Evolutionary conservation across 768 basidiomycete species (phyloP).

Genomic region (Saitozyma sp.): DNA sequence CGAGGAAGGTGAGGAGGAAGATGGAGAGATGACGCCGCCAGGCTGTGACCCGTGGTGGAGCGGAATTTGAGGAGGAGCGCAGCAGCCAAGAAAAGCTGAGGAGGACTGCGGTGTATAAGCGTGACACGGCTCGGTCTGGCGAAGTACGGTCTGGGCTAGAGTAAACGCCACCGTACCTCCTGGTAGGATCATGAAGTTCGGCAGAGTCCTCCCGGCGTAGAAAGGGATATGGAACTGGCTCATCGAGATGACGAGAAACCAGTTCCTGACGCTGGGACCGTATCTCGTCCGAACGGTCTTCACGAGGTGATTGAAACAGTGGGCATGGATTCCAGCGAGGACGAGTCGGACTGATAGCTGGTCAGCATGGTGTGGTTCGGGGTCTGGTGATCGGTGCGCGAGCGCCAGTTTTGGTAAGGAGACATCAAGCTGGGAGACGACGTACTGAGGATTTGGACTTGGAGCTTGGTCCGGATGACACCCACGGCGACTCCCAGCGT

Average conservation of each 20-base stretch:
- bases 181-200: slow-evolving; percentile 87
- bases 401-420: background rate
- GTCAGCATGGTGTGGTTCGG: background rate
- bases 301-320: slow-evolving; percentile 65
- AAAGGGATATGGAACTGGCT: slow-evolving; percentile 90
- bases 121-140: background rate
- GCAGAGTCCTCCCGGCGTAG: slow-evolving; percentile 89
- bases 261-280: slow-evolving; percentile 58
- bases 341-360: slow-evolving; percentile 65
- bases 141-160: background rate
- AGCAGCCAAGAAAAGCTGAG: slow-evolving; percentile 25
- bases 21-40: slow-evolving; percentile 34
- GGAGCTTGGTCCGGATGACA: slow-evolving; percentile 61
- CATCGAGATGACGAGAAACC: slow-evolving; percentile 68
- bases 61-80: slow-evolving; percentile 9
- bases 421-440: background rate
- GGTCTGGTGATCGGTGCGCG: background rate
- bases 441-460: slow-evolving; percentile 71
- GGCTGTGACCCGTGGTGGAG: slow-evolving; percentile 46
- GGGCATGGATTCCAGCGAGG: slow-evolving; percentile 67
- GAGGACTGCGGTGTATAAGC: slow-evolving; percentile 8
- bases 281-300: slow-evolving; percentile 66
- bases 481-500: slow-evolving; percentile 56
- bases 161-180: slow-evolving; percentile 59
- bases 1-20: slow-evolving; percentile 64